phyloP scores from a whole-genome alignment of 139 green algal genomes.

The Chlamydomonas sp. region DNA sequence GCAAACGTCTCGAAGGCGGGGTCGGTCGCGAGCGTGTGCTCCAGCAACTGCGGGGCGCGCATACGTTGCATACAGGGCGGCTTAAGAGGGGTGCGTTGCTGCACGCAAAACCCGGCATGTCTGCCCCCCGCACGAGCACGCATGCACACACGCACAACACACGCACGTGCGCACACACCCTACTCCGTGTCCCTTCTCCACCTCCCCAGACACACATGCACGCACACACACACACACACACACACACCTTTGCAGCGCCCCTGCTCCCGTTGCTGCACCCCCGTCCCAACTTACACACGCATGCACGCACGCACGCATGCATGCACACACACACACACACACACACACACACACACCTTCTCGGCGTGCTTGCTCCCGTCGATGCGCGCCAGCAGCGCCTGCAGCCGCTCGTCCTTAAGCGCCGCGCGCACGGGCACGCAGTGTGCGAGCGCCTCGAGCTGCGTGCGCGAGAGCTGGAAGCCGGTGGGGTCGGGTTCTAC shows the following conservation, averaged over 20 bases:
- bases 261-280: too few species aligned
- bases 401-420: slow-evolving; percentile 10
- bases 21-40: not conserved
- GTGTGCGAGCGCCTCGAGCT: not conserved
- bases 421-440: not conserved
- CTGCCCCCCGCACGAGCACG: not conserved
- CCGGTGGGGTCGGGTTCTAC: not conserved
- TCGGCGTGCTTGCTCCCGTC: not conserved
- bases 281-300: too few species aligned
- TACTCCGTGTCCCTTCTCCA: too few species aligned
- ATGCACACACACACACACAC: not conserved
- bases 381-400: slow-evolving; percentile 1
- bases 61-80: too few species aligned
- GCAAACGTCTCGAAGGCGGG: slow-evolving; percentile 10
- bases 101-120: too few species aligned
- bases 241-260: too few species aligned
- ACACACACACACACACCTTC: slow-evolving; percentile 3
- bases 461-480: slow-evolving; percentile 2
- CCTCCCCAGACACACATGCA: too few species aligned
- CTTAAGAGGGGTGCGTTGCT: too few species aligned
- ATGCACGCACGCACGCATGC: not conserved
- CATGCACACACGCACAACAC: not conserved
- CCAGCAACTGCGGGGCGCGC: not conserved
- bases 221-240: too few species aligned
- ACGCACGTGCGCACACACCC: too few species aligned